phyloP scores from a whole-genome alignment of 2,329 filamentous ascomycete species.

The Gaeumannomyces tritici region DNA sequence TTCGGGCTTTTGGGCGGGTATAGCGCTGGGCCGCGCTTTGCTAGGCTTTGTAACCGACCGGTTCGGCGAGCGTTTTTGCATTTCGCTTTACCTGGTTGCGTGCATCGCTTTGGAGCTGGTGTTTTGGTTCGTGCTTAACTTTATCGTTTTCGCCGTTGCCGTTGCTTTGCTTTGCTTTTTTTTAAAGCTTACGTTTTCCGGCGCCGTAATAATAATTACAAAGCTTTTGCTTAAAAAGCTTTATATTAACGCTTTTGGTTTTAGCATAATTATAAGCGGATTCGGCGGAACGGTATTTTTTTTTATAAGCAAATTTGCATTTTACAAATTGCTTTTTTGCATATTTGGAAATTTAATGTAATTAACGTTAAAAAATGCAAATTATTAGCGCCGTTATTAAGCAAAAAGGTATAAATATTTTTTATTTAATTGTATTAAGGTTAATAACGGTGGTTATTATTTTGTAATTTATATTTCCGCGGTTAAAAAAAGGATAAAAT shows the following conservation, averaged over 20 bases:
- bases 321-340: too few relatives aligned
- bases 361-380: not conserved
- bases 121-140: constrained; percentile 74
- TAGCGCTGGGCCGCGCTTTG: constrained; percentile 61
- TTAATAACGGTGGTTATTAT: constrained; percentile 32
- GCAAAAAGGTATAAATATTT: constrained; percentile 40
- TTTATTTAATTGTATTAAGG: constrained; percentile 47
- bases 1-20: constrained; percentile 74
- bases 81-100: constrained; percentile 52
- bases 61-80: constrained; percentile 59
- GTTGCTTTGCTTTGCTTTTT: constrained; percentile 70
- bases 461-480: constrained; percentile 36
- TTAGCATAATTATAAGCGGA: constrained; percentile 66
- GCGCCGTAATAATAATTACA: constrained; percentile 59
- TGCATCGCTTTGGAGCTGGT: constrained; percentile 59
- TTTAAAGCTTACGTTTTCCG: constrained; percentile 68
- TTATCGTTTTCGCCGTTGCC: constrained; percentile 64
- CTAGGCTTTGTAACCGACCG: constrained; percentile 65
- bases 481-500: constrained; percentile 22
- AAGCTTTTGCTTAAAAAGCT: constrained; percentile 42
- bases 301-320: constrained; percentile 28
- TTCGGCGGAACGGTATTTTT: constrained; percentile 58
- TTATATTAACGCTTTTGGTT: constrained; percentile 64
- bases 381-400: constrained; percentile 54
- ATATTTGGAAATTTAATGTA: not conserved